A percentile compares a stretch with the other conserved stretches of the same genome.
phyloP scores from a whole-genome alignment of 371 early-diverging fungal species.

The Mortierella sp. region DNA sequence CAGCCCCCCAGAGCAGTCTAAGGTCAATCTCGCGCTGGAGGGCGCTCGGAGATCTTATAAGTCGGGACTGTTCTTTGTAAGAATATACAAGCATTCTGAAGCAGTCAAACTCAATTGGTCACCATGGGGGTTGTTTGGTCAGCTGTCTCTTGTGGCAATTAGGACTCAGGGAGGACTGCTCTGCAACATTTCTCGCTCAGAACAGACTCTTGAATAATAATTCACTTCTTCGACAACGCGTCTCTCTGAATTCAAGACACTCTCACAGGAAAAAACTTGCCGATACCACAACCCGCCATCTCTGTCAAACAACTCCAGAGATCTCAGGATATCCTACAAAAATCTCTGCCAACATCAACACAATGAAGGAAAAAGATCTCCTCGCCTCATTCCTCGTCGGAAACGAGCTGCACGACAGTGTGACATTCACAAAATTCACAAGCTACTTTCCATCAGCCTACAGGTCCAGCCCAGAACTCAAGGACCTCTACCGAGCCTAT shows the following conservation, averaged over 20 bases:
- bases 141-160: too few relatives aligned
- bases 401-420: slow-evolving; percentile 52
- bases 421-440: slow-evolving; percentile 43
- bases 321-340: background rate
- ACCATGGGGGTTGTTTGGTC: background rate
- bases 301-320: background rate
- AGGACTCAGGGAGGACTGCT: background rate
- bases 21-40: background rate
- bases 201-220: background rate
- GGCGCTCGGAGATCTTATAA: background rate
- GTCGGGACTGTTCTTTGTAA: slow-evolving; percentile 3
- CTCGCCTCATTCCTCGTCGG: slow-evolving; percentile 47
- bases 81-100: background rate
- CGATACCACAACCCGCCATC: background rate
- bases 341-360: background rate
- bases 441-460: slow-evolving; percentile 33
- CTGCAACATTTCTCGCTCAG: background rate
- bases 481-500: slow-evolving; percentile 48
- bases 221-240: background rate
- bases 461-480: slow-evolving; percentile 39
- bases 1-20: slow-evolving; percentile 52
- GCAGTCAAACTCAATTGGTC: background rate
- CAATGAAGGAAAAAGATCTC: slow-evolving; percentile 54
- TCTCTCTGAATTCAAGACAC: background rate
- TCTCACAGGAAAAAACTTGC: too few relatives aligned